Evolutionary conservation across 352 stramenopile genomes (phyloP), one percentile per base, ranked within the genome.

Genomic region (Phytophthora melonis): DNA sequence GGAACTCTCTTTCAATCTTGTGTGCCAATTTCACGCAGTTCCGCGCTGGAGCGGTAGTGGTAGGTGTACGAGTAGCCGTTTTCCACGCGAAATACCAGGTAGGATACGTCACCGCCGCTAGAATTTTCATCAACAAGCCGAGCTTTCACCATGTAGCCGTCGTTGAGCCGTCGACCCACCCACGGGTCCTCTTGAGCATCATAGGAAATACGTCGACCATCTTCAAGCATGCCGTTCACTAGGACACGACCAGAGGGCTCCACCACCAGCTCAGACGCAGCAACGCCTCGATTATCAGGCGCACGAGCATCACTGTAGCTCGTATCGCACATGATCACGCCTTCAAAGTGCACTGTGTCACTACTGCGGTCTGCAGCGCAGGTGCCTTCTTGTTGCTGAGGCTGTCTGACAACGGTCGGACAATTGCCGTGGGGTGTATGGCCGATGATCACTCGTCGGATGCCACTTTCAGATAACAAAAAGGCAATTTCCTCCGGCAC

Each of bases 351-450:
- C 23, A 72, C 69, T 41, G 58, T 60, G 36, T 50, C 41, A 18
- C 50, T 23, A 55, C 43, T 47, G 58, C 64, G 47, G 41, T 54
- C 68, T 68, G 36, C 43, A 39, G 50, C 54, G 55, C 68, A 71
- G 13, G 36, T 74, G 36, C 47, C 63, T 11, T 47, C 39, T 49
- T 50, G 54, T n/a, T 73, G 41, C 13, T 70, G 21, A 6, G 49
- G 53, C 62, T 96, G 89, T 50, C 86, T 90, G 43, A 95, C 83
- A 19, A 98, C 83, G 0, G 95, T 97, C 13, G 95, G 94, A 66
- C 89, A 97, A 71, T 95, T 97, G 11, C 95, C 94, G 50, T 97
- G 94, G 18, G 95, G 95, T 53, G 94, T 97, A 68, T 98, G 95
- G 4, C 95, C 95, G n/a, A 98, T 86, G 36, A 98, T 83, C 10